phyloP scores from a whole-genome alignment of 2,329 filamentous ascomycete species.

The Monilinia aucupariae region DNA sequence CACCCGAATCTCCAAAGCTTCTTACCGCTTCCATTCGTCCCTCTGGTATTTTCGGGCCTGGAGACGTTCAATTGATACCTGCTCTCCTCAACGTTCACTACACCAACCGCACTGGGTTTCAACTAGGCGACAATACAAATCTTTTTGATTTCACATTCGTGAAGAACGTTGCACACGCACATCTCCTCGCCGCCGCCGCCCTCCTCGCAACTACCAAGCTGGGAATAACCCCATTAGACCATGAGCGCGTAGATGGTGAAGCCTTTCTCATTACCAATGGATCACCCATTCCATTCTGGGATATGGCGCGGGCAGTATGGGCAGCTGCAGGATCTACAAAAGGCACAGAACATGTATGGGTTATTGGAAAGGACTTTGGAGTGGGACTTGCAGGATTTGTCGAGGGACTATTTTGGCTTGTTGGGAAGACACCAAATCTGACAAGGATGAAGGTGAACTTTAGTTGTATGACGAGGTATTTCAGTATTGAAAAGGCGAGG shows the following conservation, averaged over 20 bases:
- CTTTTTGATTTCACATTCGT: slow-evolving; percentile 69
- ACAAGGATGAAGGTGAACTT: slow-evolving; percentile 46
- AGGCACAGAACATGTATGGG: slow-evolving; percentile 52
- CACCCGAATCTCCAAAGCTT: slow-evolving; percentile 45
- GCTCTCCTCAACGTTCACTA: slow-evolving; percentile 68
- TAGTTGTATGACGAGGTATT: slow-evolving; percentile 71
- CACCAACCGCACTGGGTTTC: slow-evolving; percentile 64
- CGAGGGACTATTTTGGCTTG: slow-evolving; percentile 47
- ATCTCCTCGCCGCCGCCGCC: slow-evolving; percentile 67
- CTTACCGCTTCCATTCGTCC: slow-evolving; percentile 78
- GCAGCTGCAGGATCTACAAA: slow-evolving; percentile 42
- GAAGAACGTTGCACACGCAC: slow-evolving; percentile 67
- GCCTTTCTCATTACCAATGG: slow-evolving; percentile 90
- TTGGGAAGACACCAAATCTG: slow-evolving; percentile 52
- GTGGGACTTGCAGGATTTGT: slow-evolving; percentile 40
- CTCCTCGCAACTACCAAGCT: slow-evolving; percentile 37
- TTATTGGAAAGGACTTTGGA: slow-evolving; percentile 48
- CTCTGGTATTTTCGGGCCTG: slow-evolving; percentile 85
- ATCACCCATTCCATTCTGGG: slow-evolving; percentile 80
- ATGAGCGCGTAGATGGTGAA: slow-evolving; percentile 75
- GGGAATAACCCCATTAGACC: slow-evolving; percentile 56
- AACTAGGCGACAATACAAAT: slow-evolving; percentile 71
- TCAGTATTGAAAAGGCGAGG: slow-evolving; percentile 71
- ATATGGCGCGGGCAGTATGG: slow-evolving; percentile 78
- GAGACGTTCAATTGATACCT: slow-evolving; percentile 71